phyloP scores from a whole-genome alignment of 805 yeast genomes.

The Suhomyces tanzawaensis region DNA sequence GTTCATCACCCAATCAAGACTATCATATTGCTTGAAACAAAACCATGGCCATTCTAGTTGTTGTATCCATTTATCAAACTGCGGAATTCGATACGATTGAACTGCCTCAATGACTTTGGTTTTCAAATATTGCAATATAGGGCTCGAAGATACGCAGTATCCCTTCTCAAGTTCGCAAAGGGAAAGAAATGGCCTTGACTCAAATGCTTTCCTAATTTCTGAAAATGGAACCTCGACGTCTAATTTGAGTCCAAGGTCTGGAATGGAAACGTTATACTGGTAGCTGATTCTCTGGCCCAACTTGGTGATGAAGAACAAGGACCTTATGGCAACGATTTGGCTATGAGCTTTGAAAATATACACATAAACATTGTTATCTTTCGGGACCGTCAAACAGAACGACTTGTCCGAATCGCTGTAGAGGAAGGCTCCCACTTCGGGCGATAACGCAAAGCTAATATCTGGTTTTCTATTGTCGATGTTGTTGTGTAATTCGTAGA shows the following conservation, averaged over 20 bases:
- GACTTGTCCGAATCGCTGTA: conserved; percentile 73
- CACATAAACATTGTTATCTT: conserved; percentile 25
- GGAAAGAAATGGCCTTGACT: conserved; percentile 5
- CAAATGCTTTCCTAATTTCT: conserved; percentile 11
- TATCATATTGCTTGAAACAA: conserved; percentile 66
- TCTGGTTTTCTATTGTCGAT: conserved; percentile 18
- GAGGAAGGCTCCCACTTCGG: conserved; percentile 40
- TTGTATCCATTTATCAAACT: conserved; percentile 16
- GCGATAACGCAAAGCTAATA: conserved; percentile 16
- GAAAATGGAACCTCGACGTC: conserved; percentile 44
- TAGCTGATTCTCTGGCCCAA: conserved; percentile 35
- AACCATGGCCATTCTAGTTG: conserved; percentile 41
- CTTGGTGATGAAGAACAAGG: conserved; percentile 60
- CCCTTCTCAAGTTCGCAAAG: conserved; percentile 18
- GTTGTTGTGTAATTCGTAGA: conserved; percentile 41
- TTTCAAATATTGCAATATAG: conserved; percentile 38
- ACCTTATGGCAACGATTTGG: conserved; percentile 51
- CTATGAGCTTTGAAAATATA: conserved; percentile 59
- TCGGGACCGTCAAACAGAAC: conserved; percentile 46
- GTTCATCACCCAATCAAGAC: conserved; percentile 53
- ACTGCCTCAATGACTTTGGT: conserved; percentile 31
- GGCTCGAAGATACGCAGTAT: conserved; percentile 22
- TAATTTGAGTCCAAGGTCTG: conserved; percentile 44
- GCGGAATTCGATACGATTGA: conserved; percentile 16
- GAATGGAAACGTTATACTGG: conserved; percentile 40